Evolutionary conservation across 2,329 filamentous ascomycete genomes (phyloP), one percentile per base, ranked within the genome.

Genomic region (Pseudofabraea citricarpa): DNA sequence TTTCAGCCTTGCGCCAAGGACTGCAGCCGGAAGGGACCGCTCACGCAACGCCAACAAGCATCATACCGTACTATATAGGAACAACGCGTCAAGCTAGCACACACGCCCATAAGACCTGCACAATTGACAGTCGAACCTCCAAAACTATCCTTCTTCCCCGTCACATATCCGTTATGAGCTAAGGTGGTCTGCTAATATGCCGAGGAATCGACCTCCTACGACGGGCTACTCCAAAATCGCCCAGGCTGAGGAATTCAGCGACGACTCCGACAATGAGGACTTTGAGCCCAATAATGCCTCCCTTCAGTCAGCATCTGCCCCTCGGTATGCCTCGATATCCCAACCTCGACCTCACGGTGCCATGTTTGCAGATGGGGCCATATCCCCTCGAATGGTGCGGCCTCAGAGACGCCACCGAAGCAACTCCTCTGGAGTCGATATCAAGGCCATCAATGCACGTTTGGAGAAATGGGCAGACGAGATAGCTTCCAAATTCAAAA

Each of bases 391-490:
- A 55, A 68, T 67, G 67, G 55, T 69, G 56, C 60, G 72, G 69
- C 55, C 67, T 60, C 55, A 75, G 63, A 54, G 58, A 56, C 68
- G 74, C 50, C 67, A 72, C 48, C 74, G 82, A 51, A 86, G 87
- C 61, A 93, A 90, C 58, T 76, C 69, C 56, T 89, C 89, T 16
- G 91, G 90, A 3, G 91, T 98, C 15, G 93, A 98, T 60, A 87
- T 98, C 61, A 97, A 97, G 64, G 93, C 93, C 47, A 97, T 98
- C 67, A 98, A 98, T 65, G 90, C 91, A 46, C 79, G 93, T 19
- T 72, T 98, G 20, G 93, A 98, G 68, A 78, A 87, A 62, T 98
- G 93, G 93, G 93, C 93, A 13, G 93, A 97, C 56, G 93, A 98
- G 68, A 97, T 98, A 59, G 90, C 93, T 22, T 87, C 89, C 55